Percentiles rank a stretch among this genome's conserved stretches.
These are phyloP conservation scores for Exophiala calicioides DNA, from an alignment of 2,329 filamentous ascomycete genomes.

Conservation along the genomic window DNA sequence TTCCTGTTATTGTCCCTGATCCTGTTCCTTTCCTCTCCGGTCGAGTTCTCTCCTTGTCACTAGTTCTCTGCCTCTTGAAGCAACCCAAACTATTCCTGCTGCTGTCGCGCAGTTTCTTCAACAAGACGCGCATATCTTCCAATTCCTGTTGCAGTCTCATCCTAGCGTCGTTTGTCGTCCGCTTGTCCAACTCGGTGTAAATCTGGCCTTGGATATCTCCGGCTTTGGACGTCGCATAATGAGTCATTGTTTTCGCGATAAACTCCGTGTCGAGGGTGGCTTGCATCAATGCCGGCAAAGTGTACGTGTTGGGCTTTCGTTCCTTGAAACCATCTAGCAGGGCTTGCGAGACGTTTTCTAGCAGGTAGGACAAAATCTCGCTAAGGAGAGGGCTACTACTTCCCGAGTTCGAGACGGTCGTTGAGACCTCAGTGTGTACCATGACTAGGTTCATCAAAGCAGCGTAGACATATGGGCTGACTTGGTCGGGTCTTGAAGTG, in stretches of 20 bases:
- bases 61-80: constrained; percentile 65
- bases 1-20: neutral
- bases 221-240: constrained; percentile 83
- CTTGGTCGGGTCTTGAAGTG: constrained; percentile 64
- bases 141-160: constrained; percentile 79
- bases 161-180: constrained; percentile 85
- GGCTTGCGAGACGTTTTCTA: constrained; percentile 76
- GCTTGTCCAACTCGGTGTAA: constrained; percentile 84
- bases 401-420: constrained; percentile 62
- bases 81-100: constrained; percentile 87
- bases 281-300: constrained; percentile 84
- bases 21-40: constrained; percentile 7
- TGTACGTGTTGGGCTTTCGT: constrained; percentile 61
- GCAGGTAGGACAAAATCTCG: constrained; percentile 80
- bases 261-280: constrained; percentile 97
- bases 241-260: constrained; percentile 85
- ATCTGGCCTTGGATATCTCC: constrained; percentile 83
- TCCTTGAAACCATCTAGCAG: constrained; percentile 78
- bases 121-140: constrained; percentile 80
- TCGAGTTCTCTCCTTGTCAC: constrained; percentile 26
- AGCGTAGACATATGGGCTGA: constrained; percentile 86
- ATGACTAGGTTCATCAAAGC: constrained; percentile 82
- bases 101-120: constrained; percentile 80
- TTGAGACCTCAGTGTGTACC: constrained; percentile 85
- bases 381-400: constrained; percentile 73